phyloP scores from a whole-genome alignment of 805 yeast species.

The Schwanniomyces sp. region DNA sequence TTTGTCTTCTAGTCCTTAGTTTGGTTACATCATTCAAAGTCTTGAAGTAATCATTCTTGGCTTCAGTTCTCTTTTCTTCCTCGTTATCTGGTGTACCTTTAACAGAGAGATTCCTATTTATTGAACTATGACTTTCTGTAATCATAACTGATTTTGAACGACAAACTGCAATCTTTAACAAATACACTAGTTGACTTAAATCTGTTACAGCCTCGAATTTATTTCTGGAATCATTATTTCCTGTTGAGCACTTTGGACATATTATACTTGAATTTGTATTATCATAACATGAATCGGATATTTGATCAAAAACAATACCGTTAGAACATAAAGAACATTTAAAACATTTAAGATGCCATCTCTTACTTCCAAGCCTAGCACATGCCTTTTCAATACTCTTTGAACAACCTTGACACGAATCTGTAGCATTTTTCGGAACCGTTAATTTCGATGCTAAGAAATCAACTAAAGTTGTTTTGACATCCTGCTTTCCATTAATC shows the following conservation, averaged over 20 bases:
- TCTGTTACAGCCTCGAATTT: slow-evolving; percentile 68
- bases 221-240: slow-evolving; percentile 43
- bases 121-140: slow-evolving; percentile 3
- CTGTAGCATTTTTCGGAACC: slow-evolving; percentile 64
- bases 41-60: slow-evolving; percentile 56
- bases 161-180: slow-evolving; percentile 80
- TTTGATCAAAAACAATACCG: slow-evolving; percentile 25
- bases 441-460: slow-evolving; percentile 24
- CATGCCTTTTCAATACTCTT: slow-evolving; percentile 87
- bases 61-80: slow-evolving; percentile 5
- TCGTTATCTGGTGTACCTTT: slow-evolving; percentile 2
- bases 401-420: slow-evolving; percentile 69
- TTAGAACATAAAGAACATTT: slow-evolving; percentile 60
- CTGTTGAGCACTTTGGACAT: slow-evolving; percentile 64
- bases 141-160: slow-evolving; percentile 66
- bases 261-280: slow-evolving; percentile 33
- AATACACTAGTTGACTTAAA: slow-evolving; percentile 69
- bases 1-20: slow-evolving; percentile 70
- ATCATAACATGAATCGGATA: slow-evolving; percentile 49
- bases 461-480: background rate
- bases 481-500: background rate
- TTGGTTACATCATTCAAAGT: slow-evolving; percentile 77
- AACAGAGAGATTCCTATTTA: background rate
- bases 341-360: slow-evolving; percentile 86
- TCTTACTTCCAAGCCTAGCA: slow-evolving; percentile 51